These are phyloP conservation scores for Aaosphaeria arxii DNA, from an alignment of 2,329 filamentous ascomycete species.

Conservation along the genomic window DNA sequence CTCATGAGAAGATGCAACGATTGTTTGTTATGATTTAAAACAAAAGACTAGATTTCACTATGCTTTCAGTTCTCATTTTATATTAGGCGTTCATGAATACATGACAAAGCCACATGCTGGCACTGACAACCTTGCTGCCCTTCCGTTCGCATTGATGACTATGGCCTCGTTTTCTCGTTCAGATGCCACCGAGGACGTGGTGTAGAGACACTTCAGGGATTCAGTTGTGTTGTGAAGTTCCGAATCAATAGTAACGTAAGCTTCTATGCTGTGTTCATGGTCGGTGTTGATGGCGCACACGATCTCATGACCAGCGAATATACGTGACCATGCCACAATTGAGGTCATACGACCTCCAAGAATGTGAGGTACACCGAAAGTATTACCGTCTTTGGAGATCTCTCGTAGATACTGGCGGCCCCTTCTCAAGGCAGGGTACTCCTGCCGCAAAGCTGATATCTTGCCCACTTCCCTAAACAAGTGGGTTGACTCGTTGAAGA, in stretches of 20 bases:
- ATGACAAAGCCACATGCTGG: too few relatives aligned
- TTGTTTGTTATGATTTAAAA: too few relatives aligned
- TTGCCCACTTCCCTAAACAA: slow-evolving; percentile 8
- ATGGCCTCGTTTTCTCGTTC: too few relatives aligned
- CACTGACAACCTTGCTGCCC: too few relatives aligned
- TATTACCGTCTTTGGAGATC: slow-evolving; percentile 10
- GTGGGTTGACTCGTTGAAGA: slow-evolving; percentile 11
- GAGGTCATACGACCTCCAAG: slow-evolving; percentile 8
- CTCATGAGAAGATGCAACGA: too few relatives aligned
- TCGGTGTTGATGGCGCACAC: slow-evolving; percentile 18
- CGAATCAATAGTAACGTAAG: slow-evolving; percentile 15
- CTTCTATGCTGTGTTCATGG: slow-evolving; percentile 2
- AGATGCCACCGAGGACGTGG: too few relatives aligned
- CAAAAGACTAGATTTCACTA: too few relatives aligned
- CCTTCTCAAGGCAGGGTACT: slow-evolving; percentile 6
- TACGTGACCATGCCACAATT: slow-evolving; percentile 18
- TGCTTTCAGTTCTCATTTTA: too few relatives aligned
- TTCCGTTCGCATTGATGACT: too few relatives aligned
- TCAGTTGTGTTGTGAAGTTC: slow-evolving; percentile 6
- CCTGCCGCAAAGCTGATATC: slow-evolving; percentile 6
- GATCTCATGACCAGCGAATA: slow-evolving; percentile 15
- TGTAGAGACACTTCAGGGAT: slow-evolving; percentile 6
- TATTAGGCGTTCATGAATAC: too few relatives aligned
- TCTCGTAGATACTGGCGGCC: slow-evolving; percentile 16
- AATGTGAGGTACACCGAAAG: slow-evolving; percentile 9